phyloP scores from a whole-genome alignment of 306 rosid species.

The Prunus armeniaca region DNA sequence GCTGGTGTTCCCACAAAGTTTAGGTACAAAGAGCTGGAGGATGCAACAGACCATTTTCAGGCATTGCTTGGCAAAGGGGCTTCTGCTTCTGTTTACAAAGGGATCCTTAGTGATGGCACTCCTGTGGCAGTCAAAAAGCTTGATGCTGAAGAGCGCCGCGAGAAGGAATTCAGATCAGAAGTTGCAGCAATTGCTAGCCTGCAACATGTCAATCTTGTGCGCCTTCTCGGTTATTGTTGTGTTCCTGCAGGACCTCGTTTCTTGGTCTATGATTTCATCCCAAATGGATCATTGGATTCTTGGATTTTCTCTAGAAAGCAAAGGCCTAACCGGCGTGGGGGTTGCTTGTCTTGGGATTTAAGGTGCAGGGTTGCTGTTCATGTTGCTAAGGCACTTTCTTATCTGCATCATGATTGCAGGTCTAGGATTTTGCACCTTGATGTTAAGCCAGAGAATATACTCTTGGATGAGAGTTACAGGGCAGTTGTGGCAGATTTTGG shows the following conservation, averaged over 20 bases:
- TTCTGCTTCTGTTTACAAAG: constrained; percentile 79
- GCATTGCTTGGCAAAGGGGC: constrained; percentile 68
- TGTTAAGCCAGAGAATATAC: constrained; percentile 90
- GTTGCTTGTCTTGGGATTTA: constrained; percentile 66
- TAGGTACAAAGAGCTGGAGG: constrained; percentile 69
- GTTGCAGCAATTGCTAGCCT: constrained; percentile 89
- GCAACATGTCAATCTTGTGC: constrained; percentile 78
- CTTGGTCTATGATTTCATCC: constrained; percentile 65
- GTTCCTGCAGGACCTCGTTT: constrained; percentile 53
- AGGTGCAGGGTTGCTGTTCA: constrained; percentile 69
- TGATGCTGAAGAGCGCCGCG: constrained; percentile 56
- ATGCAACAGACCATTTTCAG: constrained; percentile 70
- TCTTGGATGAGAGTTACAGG: constrained; percentile 58
- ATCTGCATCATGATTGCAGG: constrained; percentile 86
- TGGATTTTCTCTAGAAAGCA: constrained; percentile 66
- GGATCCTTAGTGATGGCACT: constrained; percentile 73
- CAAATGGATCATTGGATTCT: constrained; percentile 75
- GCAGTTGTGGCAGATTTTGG: constrained; percentile 79
- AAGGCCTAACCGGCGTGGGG: constrained; percentile 28
- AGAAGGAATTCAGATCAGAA: constrained; percentile 76
- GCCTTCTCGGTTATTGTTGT: constrained; percentile 67
- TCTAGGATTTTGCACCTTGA: constrained; percentile 76
- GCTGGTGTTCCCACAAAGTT: constrained; percentile 84
- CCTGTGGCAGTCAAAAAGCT: constrained; percentile 76
- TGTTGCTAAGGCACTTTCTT: constrained; percentile 72